Percentiles rank a stretch among this genome's conserved stretches.
Evolutionary conservation across 441 rosid species (phyloP).

Genomic region (Pelargonium cotyledonis): DNA sequence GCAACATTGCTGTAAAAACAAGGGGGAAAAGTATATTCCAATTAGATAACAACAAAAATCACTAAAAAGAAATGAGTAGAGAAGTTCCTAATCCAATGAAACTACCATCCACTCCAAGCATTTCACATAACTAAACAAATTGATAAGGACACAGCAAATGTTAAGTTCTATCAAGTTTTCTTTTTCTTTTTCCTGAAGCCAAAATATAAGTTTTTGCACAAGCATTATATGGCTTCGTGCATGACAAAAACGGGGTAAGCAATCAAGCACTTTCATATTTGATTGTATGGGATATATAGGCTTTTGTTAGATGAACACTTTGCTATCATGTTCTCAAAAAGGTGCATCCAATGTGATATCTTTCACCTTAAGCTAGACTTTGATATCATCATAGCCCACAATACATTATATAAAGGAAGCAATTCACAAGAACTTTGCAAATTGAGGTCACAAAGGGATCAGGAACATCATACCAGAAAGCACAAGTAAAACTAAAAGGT

Average conservation of each 20-base stretch:
- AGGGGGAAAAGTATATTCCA: slow-evolving; percentile 8
- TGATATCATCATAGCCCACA: background rate
- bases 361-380: background rate
- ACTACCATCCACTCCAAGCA: background rate
- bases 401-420: background rate
- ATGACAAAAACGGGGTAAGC: too few species aligned
- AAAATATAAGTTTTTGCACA: background rate
- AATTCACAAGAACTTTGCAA: slow-evolving; percentile 1
- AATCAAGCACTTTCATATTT: too few species aligned
- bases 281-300: background rate
- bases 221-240: too few species aligned
- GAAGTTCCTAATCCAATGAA: background rate
- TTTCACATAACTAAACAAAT: background rate
- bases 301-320: background rate
- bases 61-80: background rate
- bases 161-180: background rate
- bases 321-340: background rate
- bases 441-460: background rate
- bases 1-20: slow-evolving; percentile 71
- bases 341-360: background rate
- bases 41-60: background rate
- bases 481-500: background rate
- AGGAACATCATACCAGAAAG: background rate
- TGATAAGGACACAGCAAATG: background rate
- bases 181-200: background rate